A percentile compares a stretch with the other conserved stretches of the same genome.
These are phyloP conservation scores for Lecanicillium sp. DNA, from an alignment of 2,329 filamentous ascomycete genomes.

Conservation along the genomic window DNA sequence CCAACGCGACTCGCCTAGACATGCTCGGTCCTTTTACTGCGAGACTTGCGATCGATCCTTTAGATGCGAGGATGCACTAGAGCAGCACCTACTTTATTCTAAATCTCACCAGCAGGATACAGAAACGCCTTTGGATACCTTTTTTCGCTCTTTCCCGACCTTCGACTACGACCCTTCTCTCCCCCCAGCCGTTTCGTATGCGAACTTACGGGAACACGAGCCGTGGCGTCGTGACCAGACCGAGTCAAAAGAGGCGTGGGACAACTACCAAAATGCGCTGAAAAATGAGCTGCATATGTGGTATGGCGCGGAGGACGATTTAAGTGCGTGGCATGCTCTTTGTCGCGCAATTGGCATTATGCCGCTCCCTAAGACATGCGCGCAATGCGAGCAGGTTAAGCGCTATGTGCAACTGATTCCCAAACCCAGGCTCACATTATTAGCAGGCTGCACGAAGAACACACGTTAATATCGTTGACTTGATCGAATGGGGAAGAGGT, in stretches of 20 bases:
- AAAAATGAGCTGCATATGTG: conserved; percentile 1
- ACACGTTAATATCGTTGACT: conserved; percentile 7
- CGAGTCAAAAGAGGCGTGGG: not conserved
- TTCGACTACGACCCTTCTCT: conserved; percentile 5
- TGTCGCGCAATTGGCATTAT: conserved; percentile 3
- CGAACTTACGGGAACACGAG: not conserved
- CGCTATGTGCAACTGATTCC: no score
- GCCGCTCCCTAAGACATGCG: conserved; percentile 1
- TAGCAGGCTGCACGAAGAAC: conserved; percentile 4
- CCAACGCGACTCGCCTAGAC: not conserved
- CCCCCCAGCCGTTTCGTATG: conserved; percentile 2
- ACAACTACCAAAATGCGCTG: conserved; percentile 4
- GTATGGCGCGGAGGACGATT: conserved; percentile 5
- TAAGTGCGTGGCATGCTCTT: conserved; percentile 5
- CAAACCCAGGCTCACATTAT: not conserved
- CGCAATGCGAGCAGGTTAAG: conserved; percentile 1
- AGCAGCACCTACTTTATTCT: conserved; percentile 2
- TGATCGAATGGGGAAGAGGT: conserved; percentile 10
- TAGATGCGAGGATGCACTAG: not conserved
- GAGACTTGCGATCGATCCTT: conserved; percentile 3
- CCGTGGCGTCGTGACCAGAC: not conserved
- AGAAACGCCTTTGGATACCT: conserved; percentile 12
- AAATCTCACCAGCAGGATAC: not conserved
- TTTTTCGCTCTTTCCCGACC: conserved; percentile 10
- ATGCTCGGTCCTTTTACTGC: not conserved